A percentile compares a stretch with the other conserved stretches of the same genome.
phyloP scores from a whole-genome alignment of 1,284 basidiomycete genomes.

The Cerioporus squamosus region DNA sequence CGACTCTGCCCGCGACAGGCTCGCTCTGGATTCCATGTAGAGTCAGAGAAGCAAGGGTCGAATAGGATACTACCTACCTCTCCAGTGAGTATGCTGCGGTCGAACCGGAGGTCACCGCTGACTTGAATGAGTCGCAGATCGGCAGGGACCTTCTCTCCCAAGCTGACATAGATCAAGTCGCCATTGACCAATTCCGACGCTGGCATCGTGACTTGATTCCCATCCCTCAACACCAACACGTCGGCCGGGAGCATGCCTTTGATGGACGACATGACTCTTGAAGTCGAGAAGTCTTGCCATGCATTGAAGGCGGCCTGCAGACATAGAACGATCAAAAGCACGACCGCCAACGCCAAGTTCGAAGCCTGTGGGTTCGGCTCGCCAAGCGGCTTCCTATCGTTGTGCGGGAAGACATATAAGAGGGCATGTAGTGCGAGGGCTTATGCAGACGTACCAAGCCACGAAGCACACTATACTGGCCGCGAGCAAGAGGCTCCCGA shows the following conservation, averaged over 20 bases:
- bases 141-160: slow-evolving; percentile 48
- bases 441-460: slow-evolving; percentile 39
- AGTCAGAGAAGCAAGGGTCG: slow-evolving; percentile 51
- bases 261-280: slow-evolving; percentile 53
- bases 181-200: slow-evolving; percentile 34
- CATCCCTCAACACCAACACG: slow-evolving; percentile 47
- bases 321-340: slow-evolving; percentile 51
- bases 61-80: slow-evolving; percentile 53
- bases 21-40: slow-evolving; percentile 28
- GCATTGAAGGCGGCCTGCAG: slow-evolving; percentile 56
- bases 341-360: slow-evolving; percentile 50
- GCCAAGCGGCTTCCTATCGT: slow-evolving; percentile 53
- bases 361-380: slow-evolving; percentile 45
- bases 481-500: slow-evolving; percentile 59
- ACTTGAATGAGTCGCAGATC: slow-evolving; percentile 52
- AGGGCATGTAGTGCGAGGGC: slow-evolving; percentile 12
- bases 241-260: slow-evolving; percentile 50
- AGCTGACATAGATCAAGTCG: slow-evolving; percentile 29
- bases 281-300: slow-evolving; percentile 51
- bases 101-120: slow-evolving; percentile 56
- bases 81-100: slow-evolving; percentile 65
- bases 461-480: slow-evolving; percentile 54
- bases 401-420: not conserved
- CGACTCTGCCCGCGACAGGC: slow-evolving; percentile 11
- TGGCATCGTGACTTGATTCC: slow-evolving; percentile 39